These are phyloP conservation scores for Sanchytrium tribonematis DNA, from an alignment of 371 early-diverging fungal genomes.

Conservation along the genomic window DNA sequence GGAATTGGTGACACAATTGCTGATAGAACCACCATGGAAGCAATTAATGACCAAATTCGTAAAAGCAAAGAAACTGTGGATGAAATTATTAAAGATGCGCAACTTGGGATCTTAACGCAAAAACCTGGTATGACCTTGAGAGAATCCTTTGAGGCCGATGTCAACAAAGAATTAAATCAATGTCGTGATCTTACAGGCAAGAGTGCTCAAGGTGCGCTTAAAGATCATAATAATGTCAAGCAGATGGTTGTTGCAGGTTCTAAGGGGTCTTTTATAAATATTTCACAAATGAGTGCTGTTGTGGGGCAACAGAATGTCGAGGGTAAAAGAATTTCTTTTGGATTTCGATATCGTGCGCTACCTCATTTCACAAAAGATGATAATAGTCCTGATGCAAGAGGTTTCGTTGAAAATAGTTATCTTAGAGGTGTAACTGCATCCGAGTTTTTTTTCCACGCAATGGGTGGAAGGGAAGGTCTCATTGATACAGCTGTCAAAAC, in stretches of 20 bases:
- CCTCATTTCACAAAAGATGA: constrained; percentile 98
- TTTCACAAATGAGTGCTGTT: constrained; percentile 96
- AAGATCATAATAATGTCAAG: constrained; percentile 84
- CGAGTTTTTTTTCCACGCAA: constrained; percentile 99
- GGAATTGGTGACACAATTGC: constrained; percentile 99
- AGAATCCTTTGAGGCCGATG: constrained; percentile 80
- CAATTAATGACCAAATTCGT: constrained; percentile 52
- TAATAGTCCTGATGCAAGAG: constrained; percentile 80
- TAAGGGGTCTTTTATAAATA: constrained; percentile 95
- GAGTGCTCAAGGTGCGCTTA: constrained; percentile 56
- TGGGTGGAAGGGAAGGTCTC: constrained; percentile 97
- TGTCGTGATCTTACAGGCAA: constrained; percentile 93
- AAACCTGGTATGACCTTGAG: constrained; percentile 91
- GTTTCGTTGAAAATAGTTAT: constrained; percentile 97
- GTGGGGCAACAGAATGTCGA: constrained; percentile 99
- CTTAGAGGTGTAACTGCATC: constrained; percentile 87
- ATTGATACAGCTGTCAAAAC: constrained; percentile 99
- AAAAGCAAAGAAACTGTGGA: constrained; percentile 60
- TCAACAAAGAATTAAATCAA: constrained; percentile 68
- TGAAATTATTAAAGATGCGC: constrained; percentile 57
- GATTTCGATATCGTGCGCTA: constrained; percentile 79
- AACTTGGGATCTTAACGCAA: constrained; percentile 53
- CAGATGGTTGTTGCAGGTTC: constrained; percentile 97
- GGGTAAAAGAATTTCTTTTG: constrained; percentile 95
- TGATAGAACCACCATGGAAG: constrained; percentile 53